Conservation (phyloP, 1,139 yeast genomes). For the Taiozyma sp. region DNA sequence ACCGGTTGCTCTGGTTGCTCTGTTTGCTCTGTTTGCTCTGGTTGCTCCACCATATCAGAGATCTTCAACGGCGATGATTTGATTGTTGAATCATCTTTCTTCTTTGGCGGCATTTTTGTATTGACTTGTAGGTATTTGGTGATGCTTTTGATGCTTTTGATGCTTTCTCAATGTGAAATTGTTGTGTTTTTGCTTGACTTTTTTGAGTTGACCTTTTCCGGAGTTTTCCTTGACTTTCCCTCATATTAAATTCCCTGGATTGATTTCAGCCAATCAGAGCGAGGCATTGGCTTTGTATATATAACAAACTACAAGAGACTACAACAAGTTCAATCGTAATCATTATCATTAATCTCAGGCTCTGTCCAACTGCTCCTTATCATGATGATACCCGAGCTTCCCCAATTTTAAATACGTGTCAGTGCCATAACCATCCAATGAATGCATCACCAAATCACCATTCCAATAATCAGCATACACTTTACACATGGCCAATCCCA, state of each 20-base stretch:
- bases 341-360: slow-evolving; percentile 36
- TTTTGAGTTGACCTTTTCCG: too few species aligned
- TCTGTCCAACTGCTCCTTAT: slow-evolving; percentile 65
- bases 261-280: background rate
- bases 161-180: too few species aligned
- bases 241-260: too few species aligned
- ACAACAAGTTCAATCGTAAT: too few species aligned
- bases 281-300: background rate
- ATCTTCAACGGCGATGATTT: background rate
- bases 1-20: background rate
- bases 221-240: too few species aligned
- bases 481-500: slow-evolving; percentile 88
- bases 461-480: slow-evolving; percentile 97
- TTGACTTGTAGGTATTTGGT: background rate
- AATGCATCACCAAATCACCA: slow-evolving; percentile 77
- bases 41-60: background rate
- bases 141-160: background rate
- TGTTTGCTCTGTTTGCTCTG: too few species aligned
- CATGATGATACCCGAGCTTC: slow-evolving; percentile 64
- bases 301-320: too few species aligned
- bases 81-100: background rate
- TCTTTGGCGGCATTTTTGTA: background rate
- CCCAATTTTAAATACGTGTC: slow-evolving; percentile 80
- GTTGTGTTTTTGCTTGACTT: too few species aligned
- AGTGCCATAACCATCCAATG: slow-evolving; percentile 87